A percentile compares a stretch with the other conserved stretches of the same genome.
Conservation (phyloP, 2,329 filamentous ascomycete species). For the Trichoderma sp. region DNA sequence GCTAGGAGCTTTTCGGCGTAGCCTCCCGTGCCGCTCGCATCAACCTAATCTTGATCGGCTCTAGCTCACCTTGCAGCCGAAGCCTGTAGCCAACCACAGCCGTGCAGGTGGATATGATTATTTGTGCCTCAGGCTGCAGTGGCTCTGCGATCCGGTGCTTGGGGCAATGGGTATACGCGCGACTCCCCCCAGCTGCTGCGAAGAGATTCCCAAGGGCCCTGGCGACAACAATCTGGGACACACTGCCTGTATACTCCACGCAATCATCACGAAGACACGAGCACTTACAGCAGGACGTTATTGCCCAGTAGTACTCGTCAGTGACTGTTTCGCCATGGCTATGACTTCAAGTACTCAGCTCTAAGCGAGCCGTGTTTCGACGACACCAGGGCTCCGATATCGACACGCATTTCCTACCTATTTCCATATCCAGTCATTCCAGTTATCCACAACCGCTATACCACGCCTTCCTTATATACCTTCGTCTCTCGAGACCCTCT, state of each 20-base stretch:
- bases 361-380: constrained; percentile 31
- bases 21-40: background rate
- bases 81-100: background rate
- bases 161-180: constrained; percentile 28
- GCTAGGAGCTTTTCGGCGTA: background rate
- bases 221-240: constrained; percentile 18
- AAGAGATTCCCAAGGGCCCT: constrained; percentile 14
- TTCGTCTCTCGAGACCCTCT: background rate
- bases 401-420: background rate
- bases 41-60: constrained; percentile 10
- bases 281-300: constrained; percentile 25
- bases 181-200: constrained; percentile 18
- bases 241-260: constrained; percentile 20
- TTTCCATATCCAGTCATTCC: background rate
- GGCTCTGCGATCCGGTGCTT: constrained; percentile 16
- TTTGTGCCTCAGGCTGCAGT: constrained; percentile 18
- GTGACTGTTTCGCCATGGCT: constrained; percentile 32
- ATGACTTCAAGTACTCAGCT: constrained; percentile 28
- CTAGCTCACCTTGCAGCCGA: constrained; percentile 13
- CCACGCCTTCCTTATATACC: background rate
- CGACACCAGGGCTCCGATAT: constrained; percentile 20
- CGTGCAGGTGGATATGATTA: background rate
- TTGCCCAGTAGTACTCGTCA: constrained; percentile 23
- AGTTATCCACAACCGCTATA: background rate
- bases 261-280: constrained; percentile 30